A percentile compares a stretch with the other conserved stretches of the same genome.
Conservation (phyloP, 768 basidiomycete genomes). For the Artomyces pyxidatus region DNA sequence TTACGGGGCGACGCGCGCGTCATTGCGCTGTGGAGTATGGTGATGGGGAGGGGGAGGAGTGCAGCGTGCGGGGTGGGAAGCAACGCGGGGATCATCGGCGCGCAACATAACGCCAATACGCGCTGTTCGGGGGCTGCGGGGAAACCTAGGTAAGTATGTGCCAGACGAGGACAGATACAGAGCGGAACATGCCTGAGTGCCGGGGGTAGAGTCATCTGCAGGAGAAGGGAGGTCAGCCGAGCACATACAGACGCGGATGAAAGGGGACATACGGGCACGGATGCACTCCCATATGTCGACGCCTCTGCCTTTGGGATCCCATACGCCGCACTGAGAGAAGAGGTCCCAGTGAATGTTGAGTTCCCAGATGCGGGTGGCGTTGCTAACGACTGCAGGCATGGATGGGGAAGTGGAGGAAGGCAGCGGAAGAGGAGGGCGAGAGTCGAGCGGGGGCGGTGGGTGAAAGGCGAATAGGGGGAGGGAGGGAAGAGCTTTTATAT, state of each 20-base stretch:
- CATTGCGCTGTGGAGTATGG: not conserved
- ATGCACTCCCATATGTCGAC: slow-evolving; percentile 77
- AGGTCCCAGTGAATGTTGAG: slow-evolving; percentile 55
- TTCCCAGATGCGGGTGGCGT: slow-evolving; percentile 68
- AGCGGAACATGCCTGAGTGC: slow-evolving; percentile 31
- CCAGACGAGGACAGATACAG: not conserved
- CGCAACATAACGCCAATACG: slow-evolving; percentile 42
- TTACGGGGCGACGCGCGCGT: not conserved
- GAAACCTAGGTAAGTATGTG: slow-evolving; percentile 4
- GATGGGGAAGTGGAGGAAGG: not conserved
- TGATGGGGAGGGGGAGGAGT: not conserved
- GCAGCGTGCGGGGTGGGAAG: not conserved
- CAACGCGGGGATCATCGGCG: slow-evolving; percentile 23
- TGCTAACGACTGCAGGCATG: slow-evolving; percentile 45
- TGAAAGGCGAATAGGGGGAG: not conserved
- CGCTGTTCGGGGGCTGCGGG: slow-evolving; percentile 32
- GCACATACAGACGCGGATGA: slow-evolving; percentile 2
- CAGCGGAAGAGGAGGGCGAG: not conserved
- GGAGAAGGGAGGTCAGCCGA: slow-evolving; percentile 7
- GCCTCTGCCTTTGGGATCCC: slow-evolving; percentile 57
- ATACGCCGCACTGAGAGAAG: slow-evolving; percentile 62
- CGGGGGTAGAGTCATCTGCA: slow-evolving; percentile 51
- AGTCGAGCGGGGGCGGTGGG: not conserved
- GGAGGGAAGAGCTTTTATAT: not conserved
- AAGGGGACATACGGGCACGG: slow-evolving; percentile 46